Percentiles rank a stretch among this genome's conserved stretches.
phyloP scores from a whole-genome alignment of 371 early-diverging fungal species.

The Mortierella sp. region DNA sequence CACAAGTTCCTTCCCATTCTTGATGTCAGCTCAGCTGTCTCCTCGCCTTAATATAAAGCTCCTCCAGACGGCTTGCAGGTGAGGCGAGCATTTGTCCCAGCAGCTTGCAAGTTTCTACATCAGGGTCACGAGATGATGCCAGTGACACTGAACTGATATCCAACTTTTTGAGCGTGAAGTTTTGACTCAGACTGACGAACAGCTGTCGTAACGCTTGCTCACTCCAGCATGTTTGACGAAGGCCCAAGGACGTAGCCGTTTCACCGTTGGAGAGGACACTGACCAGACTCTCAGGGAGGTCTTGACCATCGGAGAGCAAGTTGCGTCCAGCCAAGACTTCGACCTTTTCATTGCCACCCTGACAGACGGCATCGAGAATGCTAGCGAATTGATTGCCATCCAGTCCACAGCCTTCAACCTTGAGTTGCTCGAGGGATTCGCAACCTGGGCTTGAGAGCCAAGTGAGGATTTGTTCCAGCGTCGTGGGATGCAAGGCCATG shows the following conservation, averaged over 20 bases:
- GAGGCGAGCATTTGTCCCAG: constrained; percentile 50
- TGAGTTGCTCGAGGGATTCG: constrained; percentile 36
- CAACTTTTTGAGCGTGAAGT: constrained; percentile 44
- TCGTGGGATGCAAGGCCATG: constrained; percentile 48
- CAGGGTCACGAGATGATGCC: constrained; percentile 52
- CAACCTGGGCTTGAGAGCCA: constrained; percentile 46
- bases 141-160: constrained; percentile 43
- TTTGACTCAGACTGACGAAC: constrained; percentile 41
- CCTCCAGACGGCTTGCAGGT: constrained; percentile 41
- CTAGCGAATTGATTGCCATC: constrained; percentile 50
- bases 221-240: constrained; percentile 55
- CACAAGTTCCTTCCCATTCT: constrained; percentile 53
- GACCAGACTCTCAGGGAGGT: constrained; percentile 42
- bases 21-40: constrained; percentile 39
- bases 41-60: constrained; percentile 47
- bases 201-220: constrained; percentile 49
- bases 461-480: constrained; percentile 42
- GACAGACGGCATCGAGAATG: constrained; percentile 47
- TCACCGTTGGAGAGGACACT: constrained; percentile 37
- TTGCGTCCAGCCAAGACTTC: constrained; percentile 46
- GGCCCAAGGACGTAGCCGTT: constrained; percentile 38
- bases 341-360: constrained; percentile 35
- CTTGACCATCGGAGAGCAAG: constrained; percentile 45
- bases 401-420: constrained; percentile 52
- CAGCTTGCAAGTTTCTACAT: constrained; percentile 53